Percentiles rank a stretch among this genome's conserved stretches.
These are phyloP conservation scores for Xylaria sp. DNA, from an alignment of 2,329 filamentous ascomycete species.

Conservation along the genomic window DNA sequence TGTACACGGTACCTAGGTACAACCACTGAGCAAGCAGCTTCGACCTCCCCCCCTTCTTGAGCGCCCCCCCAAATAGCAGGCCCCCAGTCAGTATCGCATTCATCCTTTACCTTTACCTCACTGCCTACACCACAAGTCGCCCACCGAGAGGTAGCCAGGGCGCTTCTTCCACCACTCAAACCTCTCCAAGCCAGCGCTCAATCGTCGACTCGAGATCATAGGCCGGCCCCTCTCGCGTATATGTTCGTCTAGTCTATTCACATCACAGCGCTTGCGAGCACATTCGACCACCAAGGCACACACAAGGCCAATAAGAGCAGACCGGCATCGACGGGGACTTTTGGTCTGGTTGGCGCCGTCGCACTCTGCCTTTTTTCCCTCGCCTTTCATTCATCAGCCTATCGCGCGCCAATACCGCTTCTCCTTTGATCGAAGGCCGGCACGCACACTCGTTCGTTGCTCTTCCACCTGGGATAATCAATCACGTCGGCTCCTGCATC, in stretches of 20 bases:
- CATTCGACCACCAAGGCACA: neutral
- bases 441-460: slow-evolving; percentile 23
- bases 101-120: slow-evolving; percentile 44
- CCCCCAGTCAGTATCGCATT: slow-evolving; percentile 50
- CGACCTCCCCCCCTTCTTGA: slow-evolving; percentile 15
- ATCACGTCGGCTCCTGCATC: slow-evolving; percentile 1
- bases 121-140: slow-evolving; percentile 48
- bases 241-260: slow-evolving; percentile 3
- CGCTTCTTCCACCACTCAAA: slow-evolving; percentile 54
- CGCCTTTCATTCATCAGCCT: slow-evolving; percentile 37
- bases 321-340: slow-evolving; percentile 9
- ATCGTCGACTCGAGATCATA: slow-evolving; percentile 23
- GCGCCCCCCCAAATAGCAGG: slow-evolving; percentile 22
- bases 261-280: slow-evolving; percentile 6
- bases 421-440: slow-evolving; percentile 34
- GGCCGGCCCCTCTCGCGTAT: slow-evolving; percentile 11
- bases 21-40: neutral
- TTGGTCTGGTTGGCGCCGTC: slow-evolving; percentile 25
- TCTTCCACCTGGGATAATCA: slow-evolving; percentile 2
- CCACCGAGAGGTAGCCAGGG: slow-evolving; percentile 43
- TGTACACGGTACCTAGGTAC: neutral
- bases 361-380: slow-evolving; percentile 33
- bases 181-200: slow-evolving; percentile 38
- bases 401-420: slow-evolving; percentile 29
- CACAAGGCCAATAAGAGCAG: slow-evolving; percentile 15